A percentile compares a stretch with the other conserved stretches of the same genome.
phyloP scores from a whole-genome alignment of 805 yeast species.

The Cyberlindnera subsufficiens region DNA sequence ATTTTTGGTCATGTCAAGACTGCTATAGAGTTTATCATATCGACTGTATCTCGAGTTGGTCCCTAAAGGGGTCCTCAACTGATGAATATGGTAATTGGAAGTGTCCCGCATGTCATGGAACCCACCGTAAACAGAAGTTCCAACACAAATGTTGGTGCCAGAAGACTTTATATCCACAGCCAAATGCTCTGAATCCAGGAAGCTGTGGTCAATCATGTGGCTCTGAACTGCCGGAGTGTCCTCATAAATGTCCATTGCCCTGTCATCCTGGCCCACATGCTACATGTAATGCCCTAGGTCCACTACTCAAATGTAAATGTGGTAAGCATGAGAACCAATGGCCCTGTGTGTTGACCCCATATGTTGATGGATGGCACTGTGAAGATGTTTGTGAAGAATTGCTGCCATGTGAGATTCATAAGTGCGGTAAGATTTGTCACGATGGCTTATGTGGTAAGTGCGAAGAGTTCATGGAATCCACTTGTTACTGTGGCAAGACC shows the following conservation, averaged over 20 bases:
- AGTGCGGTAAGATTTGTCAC: slow-evolving; percentile 63
- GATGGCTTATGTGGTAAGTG: slow-evolving; percentile 81
- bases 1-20: slow-evolving; percentile 71
- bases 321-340: slow-evolving; percentile 61
- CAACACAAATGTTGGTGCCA: slow-evolving; percentile 87
- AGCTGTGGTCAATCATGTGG: slow-evolving; percentile 86
- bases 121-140: slow-evolving; percentile 41
- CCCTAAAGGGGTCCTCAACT: slow-evolving; percentile 64
- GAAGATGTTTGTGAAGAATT: slow-evolving; percentile 50
- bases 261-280: slow-evolving; percentile 94
- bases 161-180: slow-evolving; percentile 58
- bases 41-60: slow-evolving; percentile 85
- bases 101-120: slow-evolving; percentile 76
- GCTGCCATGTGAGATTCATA: slow-evolving; percentile 69
- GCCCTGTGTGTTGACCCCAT: slow-evolving; percentile 72
- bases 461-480: slow-evolving; percentile 36
- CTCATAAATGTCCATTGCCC: slow-evolving; percentile 65
- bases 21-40: slow-evolving; percentile 85
- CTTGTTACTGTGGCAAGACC: slow-evolving; percentile 75
- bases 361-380: slow-evolving; percentile 64
- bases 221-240: slow-evolving; percentile 46
- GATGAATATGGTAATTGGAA: slow-evolving; percentile 63
- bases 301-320: slow-evolving; percentile 64
- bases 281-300: slow-evolving; percentile 73
- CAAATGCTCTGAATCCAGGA: slow-evolving; percentile 61